Base-by-base conservation (phyloP, 176 grass and related monocot genomes). In the Juncus effusus region DNA sequence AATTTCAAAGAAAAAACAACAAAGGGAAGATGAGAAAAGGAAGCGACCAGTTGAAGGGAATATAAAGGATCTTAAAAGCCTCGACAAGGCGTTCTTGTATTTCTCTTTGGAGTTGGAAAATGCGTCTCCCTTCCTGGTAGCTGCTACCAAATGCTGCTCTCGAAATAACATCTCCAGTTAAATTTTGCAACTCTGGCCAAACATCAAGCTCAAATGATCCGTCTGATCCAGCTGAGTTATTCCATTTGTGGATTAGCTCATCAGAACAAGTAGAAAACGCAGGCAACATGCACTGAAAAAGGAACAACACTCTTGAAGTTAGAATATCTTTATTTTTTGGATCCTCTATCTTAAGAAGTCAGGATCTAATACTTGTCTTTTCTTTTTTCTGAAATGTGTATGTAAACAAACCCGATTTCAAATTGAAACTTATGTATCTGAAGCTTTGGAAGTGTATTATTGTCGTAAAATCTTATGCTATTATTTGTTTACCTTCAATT, bases 121-220 rank as follows among this genome's bases (percentile, higher is more conserved):
- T 94, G 37, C 57, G 80, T 42, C 67, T 79, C 13, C 89, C 89
- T 80, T 94, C 79, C 5, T 74, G 49, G 13, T 75, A 88, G 58
- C 54, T 85, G 81, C 89, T 85, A 35, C 89, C 82, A 51, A 94
- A 94, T 39, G 89, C 84, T 0, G 84, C 78, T 37, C 72, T 64
- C 3, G 89, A 92, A 40, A 92, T 92, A 52, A 85, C 89, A 65
- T 85, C 89, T 54, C 79, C 90, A 2, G 80, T 90, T 13, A 95
- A 80, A 3, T 47, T 90, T 54, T 80, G 83, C 6, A 95, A 51
- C 38, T 90, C 78, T 0, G 72, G 70, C 44, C 73, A 79, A 8
- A 84, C 61, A 71, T 95, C 80, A 8, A 90, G 10, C 59, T 90
- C 90, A 11, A n/a, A 74, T 1, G 61, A 68, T 10, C 69, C 74